A percentile compares a stretch with the other conserved stretches of the same genome.
phyloP scores from a whole-genome alignment of 2,329 filamentous ascomycete species.

The Parafenestella ontariensis region DNA sequence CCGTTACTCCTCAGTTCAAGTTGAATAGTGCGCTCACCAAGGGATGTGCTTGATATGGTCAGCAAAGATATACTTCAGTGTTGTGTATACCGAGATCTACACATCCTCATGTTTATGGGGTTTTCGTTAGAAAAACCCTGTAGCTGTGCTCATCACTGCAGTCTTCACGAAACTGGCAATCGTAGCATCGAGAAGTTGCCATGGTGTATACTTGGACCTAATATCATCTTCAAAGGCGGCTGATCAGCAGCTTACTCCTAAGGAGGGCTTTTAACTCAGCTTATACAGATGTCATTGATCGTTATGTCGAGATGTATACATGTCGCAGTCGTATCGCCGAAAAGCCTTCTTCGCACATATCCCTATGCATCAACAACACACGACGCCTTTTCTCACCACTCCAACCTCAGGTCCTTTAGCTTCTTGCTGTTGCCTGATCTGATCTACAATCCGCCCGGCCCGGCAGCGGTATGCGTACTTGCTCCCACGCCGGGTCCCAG shows the following conservation, averaged over 20 bases:
- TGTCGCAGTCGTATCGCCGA: neutral
- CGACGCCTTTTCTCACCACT: too few species aligned
- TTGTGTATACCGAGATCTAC: too few species aligned
- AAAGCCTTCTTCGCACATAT: neutral
- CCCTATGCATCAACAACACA: neutral
- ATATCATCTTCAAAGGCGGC: neutral
- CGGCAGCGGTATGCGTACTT: slow-evolving; percentile 23
- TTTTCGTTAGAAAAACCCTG: too few species aligned
- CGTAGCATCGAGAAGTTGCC: slow-evolving; percentile 18
- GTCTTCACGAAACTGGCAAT: slow-evolving; percentile 28
- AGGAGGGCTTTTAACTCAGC: neutral
- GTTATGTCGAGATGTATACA: slow-evolving; percentile 1
- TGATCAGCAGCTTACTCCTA: neutral
- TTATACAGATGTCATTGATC: slow-evolving; percentile 5
- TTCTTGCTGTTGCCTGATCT: neutral
- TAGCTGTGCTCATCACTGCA: too few species aligned
- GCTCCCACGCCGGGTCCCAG: slow-evolving; percentile 23
- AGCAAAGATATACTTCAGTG: too few species aligned
- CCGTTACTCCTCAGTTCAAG: too few species aligned
- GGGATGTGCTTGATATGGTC: too few species aligned
- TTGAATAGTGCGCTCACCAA: too few species aligned
- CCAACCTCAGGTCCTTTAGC: too few species aligned
- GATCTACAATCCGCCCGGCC: slow-evolving; percentile 18
- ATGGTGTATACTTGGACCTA: too few species aligned
- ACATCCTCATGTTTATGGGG: too few species aligned